These are phyloP conservation scores for Parasarocladium wereldwijsianum DNA, from an alignment of 2,329 filamentous ascomycete genomes.

Conservation along the genomic window DNA sequence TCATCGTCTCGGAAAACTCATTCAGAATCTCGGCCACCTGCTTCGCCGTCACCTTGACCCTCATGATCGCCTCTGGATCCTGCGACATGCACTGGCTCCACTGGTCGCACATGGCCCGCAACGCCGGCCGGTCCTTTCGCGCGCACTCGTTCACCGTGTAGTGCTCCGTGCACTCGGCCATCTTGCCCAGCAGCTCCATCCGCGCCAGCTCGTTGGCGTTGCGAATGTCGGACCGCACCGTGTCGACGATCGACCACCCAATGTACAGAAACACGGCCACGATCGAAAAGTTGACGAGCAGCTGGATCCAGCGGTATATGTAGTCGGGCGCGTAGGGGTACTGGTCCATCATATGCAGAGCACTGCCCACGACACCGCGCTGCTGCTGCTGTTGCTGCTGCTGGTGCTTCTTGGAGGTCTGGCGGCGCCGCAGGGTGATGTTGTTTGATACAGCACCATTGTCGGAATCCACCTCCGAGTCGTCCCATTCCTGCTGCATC, in stretches of 20 bases:
- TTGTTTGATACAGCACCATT: background rate
- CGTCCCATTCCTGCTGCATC: constrained; percentile 24
- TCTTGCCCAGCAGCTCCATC: constrained; percentile 56
- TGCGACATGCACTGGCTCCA: constrained; percentile 84
- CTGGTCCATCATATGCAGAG: constrained; percentile 37
- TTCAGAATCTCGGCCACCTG: constrained; percentile 91
- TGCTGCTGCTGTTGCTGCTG: constrained; percentile 9
- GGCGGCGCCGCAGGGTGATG: constrained; percentile 8
- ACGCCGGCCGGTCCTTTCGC: constrained; percentile 49
- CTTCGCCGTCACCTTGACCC: constrained; percentile 67
- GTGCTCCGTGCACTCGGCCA: constrained; percentile 56
- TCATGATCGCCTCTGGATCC: constrained; percentile 63
- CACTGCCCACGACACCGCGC: constrained; percentile 21
- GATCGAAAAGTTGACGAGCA: constrained; percentile 49
- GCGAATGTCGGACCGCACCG: constrained; percentile 61
- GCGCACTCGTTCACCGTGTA: constrained; percentile 67
- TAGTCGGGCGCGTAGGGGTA: constrained; percentile 45
- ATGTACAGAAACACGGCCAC: constrained; percentile 45
- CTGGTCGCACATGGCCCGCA: constrained; percentile 57
- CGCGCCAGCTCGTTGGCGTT: constrained; percentile 55
- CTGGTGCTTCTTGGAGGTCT: constrained; percentile 12
- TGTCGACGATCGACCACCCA: constrained; percentile 52
- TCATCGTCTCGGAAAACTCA: constrained; percentile 80
- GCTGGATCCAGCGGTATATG: constrained; percentile 42
- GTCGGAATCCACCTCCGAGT: constrained; percentile 34